phyloP scores from a whole-genome alignment of 768 basidiomycete species.

The Thelephora ganbajun region DNA sequence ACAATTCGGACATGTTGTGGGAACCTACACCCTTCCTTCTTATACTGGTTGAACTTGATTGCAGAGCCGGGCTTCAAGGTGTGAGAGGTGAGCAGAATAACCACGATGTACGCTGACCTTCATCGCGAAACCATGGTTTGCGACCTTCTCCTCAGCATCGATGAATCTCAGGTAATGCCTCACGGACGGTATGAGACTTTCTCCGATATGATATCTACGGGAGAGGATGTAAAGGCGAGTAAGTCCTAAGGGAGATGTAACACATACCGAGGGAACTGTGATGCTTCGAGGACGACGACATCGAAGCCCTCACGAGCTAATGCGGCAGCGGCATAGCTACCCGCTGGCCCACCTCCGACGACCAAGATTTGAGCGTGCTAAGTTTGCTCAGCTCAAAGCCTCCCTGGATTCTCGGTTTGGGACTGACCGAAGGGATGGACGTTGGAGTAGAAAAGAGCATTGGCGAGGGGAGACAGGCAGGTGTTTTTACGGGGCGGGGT shows the following conservation, averaged over 20 bases:
- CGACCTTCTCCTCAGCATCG: conserved; percentile 30
- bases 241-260: neutral
- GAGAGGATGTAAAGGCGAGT: neutral
- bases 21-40: conserved; percentile 44
- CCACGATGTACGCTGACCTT: conserved; percentile 24
- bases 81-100: neutral
- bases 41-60: conserved; percentile 41
- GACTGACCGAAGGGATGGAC: too few species aligned
- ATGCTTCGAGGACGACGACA: conserved; percentile 41
- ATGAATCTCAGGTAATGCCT: conserved; percentile 40
- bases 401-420: too few species aligned
- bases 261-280: conserved; percentile 38
- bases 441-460: neutral
- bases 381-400: neutral
- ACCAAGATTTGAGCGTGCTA: conserved; percentile 28
- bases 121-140: conserved; percentile 26
- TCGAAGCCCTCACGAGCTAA: conserved; percentile 44
- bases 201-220: conserved; percentile 31
- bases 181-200: conserved; percentile 35
- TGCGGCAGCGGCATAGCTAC: conserved; percentile 39
- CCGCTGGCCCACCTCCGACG: conserved; percentile 47
- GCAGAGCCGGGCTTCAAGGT: conserved; percentile 38
- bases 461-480: too few species aligned
- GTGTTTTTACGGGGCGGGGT: too few species aligned
- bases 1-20: too few species aligned